Evolutionary conservation across 352 stramenopile species (phyloP), one percentile per base, ranked within the genome.

Genomic region (Globisporangium carolinianum): DNA sequence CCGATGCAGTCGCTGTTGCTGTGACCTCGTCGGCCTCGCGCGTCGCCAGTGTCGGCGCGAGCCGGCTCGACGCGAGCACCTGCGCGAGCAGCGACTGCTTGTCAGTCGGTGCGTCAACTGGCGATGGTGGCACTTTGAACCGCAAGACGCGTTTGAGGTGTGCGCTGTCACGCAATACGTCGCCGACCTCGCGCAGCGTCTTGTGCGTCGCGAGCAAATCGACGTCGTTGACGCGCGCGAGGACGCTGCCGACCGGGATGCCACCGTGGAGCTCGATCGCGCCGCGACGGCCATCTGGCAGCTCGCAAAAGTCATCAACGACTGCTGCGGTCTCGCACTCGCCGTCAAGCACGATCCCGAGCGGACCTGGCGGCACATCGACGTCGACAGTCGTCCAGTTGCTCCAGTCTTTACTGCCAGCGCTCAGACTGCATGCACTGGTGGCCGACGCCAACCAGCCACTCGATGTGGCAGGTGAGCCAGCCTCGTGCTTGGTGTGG

Each of bases 281-380:
- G 15, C 81, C 83, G 35, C 70, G 73, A 12, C n/a, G 24, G 15
- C 67, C 66, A 6, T 57, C 63, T 3, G 64, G 58, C 5, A 85
- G 51, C 0, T 57, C 53, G 6, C 67, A 73, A 54, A 90, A 93
- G 38, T 69, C 63, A 18, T 88, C 75, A 15, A 90, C 68, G 36
- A 93, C 71, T 0, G 71, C 75, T 0, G 61, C 71, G 5, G 60
- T 59, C 9, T 62, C n/a, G 12, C 61, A 67, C 42, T 74, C 68
- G 5, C 66, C 58, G 37, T 93, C 79, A 6, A 93, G 58, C n/a
- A 83, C 36, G 36, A 91, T 83, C 9, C 76, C 81, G 0, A 91
- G 64, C 15, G 83, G 62, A 0, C 76, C 82, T 0, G 78, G 69
- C 35, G 69, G 62, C 36, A 85, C 77, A 11, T 68, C 52, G 10